Evolutionary conservation across 2,329 filamentous ascomycete species (phyloP).

Genomic region (Sporothrix curviconia): DNA sequence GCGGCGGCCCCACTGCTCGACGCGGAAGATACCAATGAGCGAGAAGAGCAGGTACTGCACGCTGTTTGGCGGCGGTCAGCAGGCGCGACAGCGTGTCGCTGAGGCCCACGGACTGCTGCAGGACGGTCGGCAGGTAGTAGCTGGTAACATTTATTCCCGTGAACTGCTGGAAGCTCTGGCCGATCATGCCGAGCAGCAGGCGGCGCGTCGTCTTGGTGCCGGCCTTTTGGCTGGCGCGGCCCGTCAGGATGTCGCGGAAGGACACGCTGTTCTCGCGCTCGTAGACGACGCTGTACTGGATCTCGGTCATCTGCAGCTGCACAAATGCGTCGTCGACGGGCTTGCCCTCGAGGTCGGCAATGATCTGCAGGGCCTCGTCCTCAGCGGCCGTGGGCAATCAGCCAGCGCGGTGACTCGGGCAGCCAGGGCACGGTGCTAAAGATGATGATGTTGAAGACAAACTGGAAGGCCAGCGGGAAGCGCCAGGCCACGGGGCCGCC

Average conservation of each 20-base stretch:
- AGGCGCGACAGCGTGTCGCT: constrained; percentile 42
- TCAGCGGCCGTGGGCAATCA: constrained; percentile 38
- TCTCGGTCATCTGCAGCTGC: constrained; percentile 43
- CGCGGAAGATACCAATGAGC: constrained; percentile 18
- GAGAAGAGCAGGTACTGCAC: constrained; percentile 20
- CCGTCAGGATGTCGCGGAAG: constrained; percentile 18
- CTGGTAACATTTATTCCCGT: constrained; percentile 20
- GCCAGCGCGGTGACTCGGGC: constrained; percentile 47
- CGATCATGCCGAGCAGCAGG: constrained; percentile 18
- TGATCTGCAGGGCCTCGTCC: constrained; percentile 37
- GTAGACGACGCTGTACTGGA: constrained; percentile 59
- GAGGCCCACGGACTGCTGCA: constrained; percentile 47
- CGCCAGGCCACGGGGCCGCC: constrained; percentile 48
- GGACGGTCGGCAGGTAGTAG: constrained; percentile 38
- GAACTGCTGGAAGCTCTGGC: constrained; percentile 38
- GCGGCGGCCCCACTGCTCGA: constrained; percentile 21
- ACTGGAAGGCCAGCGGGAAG: constrained; percentile 55
- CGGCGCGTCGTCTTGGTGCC: constrained; percentile 38
- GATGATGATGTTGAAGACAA: constrained; percentile 54
- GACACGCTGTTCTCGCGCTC: constrained; percentile 21
- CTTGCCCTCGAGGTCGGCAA: constrained; percentile 35
- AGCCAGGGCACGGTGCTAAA: constrained; percentile 44
- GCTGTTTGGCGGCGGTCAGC: constrained; percentile 27
- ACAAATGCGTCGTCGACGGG: constrained; percentile 47
- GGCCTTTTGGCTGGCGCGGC: constrained; percentile 14